phyloP scores from a whole-genome alignment of 164 flowering plant genomes.

The Vitis riparia region DNA sequence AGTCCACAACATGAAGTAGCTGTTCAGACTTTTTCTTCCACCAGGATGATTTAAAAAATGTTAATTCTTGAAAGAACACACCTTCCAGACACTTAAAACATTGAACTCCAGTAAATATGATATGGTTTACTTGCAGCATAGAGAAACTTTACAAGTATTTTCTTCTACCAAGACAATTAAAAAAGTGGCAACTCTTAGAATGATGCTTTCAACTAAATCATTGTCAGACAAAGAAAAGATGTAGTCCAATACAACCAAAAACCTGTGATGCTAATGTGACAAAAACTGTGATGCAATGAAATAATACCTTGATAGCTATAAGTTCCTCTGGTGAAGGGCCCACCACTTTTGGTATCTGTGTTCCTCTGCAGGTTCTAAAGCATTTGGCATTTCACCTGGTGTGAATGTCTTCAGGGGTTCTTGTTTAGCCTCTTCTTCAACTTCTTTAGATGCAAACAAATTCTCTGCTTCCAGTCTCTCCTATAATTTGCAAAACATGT shows the following conservation, averaged over 20 bases:
- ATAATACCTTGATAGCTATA: conserved; percentile 83
- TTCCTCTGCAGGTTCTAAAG: conserved; percentile 53
- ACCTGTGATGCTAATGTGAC: no score
- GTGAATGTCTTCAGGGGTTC: conserved; percentile 52
- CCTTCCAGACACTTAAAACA: no score
- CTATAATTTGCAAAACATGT: conserved; percentile 29
- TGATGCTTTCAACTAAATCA: no score
- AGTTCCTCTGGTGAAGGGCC: conserved; percentile 97
- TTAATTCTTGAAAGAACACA: no score
- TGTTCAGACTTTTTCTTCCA: no score
- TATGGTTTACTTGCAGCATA: not conserved
- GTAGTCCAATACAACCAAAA: no score
- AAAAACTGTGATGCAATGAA: conserved; percentile 2
- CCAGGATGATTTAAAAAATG: no score
- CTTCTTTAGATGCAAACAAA: conserved; percentile 77
- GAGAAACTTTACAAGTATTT: not conserved
- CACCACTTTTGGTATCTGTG: conserved; percentile 54
- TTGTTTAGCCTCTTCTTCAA: conserved; percentile 72
- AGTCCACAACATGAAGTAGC: no score
- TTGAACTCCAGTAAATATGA: not conserved
- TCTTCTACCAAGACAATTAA: no score
- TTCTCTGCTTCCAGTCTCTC: conserved; percentile 79
- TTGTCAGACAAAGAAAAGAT: no score
- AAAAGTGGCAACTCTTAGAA: not conserved
- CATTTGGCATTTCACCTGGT: conserved; percentile 56